Conservation (phyloP, 2,329 filamentous ascomycete genomes). For the Thelonectria discophora region DNA sequence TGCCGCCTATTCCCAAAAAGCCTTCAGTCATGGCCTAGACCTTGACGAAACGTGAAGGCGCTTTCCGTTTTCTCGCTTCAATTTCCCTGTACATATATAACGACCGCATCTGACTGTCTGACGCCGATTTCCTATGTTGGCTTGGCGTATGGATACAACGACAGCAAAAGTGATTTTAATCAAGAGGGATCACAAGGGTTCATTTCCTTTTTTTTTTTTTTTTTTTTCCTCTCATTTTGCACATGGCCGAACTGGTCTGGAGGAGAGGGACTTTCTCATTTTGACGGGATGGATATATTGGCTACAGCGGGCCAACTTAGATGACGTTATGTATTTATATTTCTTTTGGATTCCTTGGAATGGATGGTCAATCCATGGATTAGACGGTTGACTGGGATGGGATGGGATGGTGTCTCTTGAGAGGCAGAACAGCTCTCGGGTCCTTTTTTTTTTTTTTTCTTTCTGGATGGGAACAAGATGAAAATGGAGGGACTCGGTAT, state of each 20-base stretch:
- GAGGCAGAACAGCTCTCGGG: slow-evolving; percentile 6
- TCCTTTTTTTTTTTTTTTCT: not conserved
- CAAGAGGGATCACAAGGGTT: not conserved
- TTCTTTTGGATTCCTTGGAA: slow-evolving; percentile 10
- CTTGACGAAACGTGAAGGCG: slow-evolving; percentile 2
- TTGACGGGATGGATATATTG: slow-evolving; percentile 27
- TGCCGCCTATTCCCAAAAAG: slow-evolving; percentile 60
- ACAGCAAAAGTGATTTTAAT: slow-evolving; percentile 28
- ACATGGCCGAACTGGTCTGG: slow-evolving; percentile 30
- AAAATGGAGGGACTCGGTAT: not conserved
- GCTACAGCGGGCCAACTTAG: slow-evolving; percentile 25
- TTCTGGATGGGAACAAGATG: slow-evolving; percentile 1
- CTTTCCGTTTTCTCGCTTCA: slow-evolving; percentile 6
- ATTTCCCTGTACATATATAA: slow-evolving; percentile 25
- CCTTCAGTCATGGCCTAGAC: slow-evolving; percentile 32
- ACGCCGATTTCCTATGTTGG: slow-evolving; percentile 27
- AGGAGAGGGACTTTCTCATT: slow-evolving; percentile 19
- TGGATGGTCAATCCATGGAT: slow-evolving; percentile 10
- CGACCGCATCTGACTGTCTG: slow-evolving; percentile 30
- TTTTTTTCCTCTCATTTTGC: slow-evolving; percentile 31
- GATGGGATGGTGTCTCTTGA: slow-evolving; percentile 7
- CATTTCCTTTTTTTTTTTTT: not conserved
- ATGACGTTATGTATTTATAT: slow-evolving; percentile 39
- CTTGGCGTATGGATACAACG: slow-evolving; percentile 25
- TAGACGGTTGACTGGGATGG: slow-evolving; percentile 3